Evolutionary conservation across 2,329 filamentous ascomycete genomes (phyloP), one percentile per base, ranked within the genome.

Genomic region (Fusarium caatingaense): DNA sequence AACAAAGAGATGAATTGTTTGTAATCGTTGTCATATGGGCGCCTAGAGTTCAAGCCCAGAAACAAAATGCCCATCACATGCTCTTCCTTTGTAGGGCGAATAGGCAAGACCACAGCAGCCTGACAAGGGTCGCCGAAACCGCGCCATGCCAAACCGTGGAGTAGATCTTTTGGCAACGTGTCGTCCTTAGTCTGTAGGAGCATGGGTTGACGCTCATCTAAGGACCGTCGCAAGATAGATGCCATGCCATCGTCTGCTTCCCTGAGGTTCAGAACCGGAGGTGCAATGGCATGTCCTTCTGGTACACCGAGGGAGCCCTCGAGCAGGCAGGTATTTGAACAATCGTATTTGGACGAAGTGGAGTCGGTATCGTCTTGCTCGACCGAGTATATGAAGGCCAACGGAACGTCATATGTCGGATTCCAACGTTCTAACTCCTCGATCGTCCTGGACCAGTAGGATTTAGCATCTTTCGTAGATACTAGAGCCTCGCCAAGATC

Each of bases 21-120:
- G 73, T 93, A 93, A 66, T 92, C 90, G 63, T 91, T 89, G 72
- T 93, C 91, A 67, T 92, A 93, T 0, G 91, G 91, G 44, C 90
- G 83, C 45, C 91, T 83, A 8, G 91, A 90, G 72, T 93, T 93
- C 12, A 93, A 82, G 2, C 90, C 91, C 44, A 93, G 82, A 16
- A 93, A 84, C 6, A 94, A 80, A 66, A 93, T 87, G 0, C 90
- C 92, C 62, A 92, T 84, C 1, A 88, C 87, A 12, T 85, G 84
- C 58, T 93, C 90, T 28, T 83, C 89, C 5, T 88, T 91, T 0
- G 90, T 85, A 8, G 84, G 89, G 57, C 91, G 88, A 42, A 93
- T 90, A 0, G 92, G 91, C 67, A 89, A 88, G 18, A 93, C 85
- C 6, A 93, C 88, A 20, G 90, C 88, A 11, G 88, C 83, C n/a